Evolutionary conservation across 1,284 basidiomycete genomes (phyloP).

Genomic region (Moniliophthora roreri): DNA sequence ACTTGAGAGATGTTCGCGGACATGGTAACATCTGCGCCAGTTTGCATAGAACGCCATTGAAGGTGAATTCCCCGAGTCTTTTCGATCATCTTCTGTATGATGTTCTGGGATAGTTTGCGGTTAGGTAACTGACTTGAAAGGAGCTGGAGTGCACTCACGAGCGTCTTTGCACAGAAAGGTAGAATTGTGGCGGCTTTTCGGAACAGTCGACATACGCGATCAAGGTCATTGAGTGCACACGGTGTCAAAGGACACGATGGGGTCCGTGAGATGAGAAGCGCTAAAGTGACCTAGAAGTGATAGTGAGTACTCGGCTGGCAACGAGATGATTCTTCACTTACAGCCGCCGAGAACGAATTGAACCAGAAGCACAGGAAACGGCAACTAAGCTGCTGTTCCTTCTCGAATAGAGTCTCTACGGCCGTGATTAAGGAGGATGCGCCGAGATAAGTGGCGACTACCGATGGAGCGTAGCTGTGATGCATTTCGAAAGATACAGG

Average conservation of each 20-base stretch:
- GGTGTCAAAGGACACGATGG: constrained; percentile 49
- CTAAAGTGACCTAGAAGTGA: constrained; percentile 58
- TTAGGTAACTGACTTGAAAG: background rate
- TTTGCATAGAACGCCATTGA: constrained; percentile 30
- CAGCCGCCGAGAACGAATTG: constrained; percentile 75
- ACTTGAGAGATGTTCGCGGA: background rate
- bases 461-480: constrained; percentile 69
- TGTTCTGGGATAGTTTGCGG: constrained; percentile 33
- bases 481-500: constrained; percentile 58
- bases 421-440: constrained; percentile 64
- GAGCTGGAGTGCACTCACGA: constrained; percentile 36
- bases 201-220: constrained; percentile 46
- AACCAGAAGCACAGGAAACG: constrained; percentile 79
- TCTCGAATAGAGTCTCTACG: constrained; percentile 57
- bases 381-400: constrained; percentile 61
- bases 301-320: background rate
- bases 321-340: constrained; percentile 35
- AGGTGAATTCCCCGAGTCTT: constrained; percentile 40
- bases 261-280: constrained; percentile 52
- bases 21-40: background rate
- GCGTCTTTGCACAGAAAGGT: constrained; percentile 49
- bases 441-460: constrained; percentile 67
- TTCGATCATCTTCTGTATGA: constrained; percentile 49
- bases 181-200: constrained; percentile 42
- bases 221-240: constrained; percentile 52